phyloP scores from a whole-genome alignment of 2,329 filamentous ascomycete genomes.

The Cadophora luteo-olivacea region DNA sequence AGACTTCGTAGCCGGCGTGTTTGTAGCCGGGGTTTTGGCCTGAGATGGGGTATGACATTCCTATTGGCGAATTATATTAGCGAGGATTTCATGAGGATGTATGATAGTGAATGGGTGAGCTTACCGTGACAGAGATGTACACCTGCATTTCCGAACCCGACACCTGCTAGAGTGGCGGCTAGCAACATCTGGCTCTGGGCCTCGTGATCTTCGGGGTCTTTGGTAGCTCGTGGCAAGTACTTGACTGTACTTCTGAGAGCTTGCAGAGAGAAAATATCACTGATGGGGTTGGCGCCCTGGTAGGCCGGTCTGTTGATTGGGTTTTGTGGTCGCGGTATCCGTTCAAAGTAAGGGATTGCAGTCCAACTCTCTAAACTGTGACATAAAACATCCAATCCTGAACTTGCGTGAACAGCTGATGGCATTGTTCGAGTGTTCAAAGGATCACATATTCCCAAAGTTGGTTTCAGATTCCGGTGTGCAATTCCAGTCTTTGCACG shows the following conservation, averaged over 20 bases:
- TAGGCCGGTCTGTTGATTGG: conserved; percentile 92
- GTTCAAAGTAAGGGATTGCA: conserved; percentile 91
- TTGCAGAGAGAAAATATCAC: conserved; percentile 92
- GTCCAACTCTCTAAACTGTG: conserved; percentile 98
- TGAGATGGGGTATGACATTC: conserved; percentile 98
- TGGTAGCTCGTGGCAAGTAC: conserved; percentile 87
- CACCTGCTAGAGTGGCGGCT: conserved; percentile 90
- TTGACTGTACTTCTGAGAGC: conserved; percentile 85
- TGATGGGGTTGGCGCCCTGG: conserved; percentile 97
- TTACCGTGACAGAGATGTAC: conserved; percentile 80
- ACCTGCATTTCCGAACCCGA: conserved; percentile 96
- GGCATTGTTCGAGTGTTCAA: conserved; percentile 98
- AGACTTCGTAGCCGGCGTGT: conserved; percentile 84
- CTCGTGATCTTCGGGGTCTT: conserved; percentile 87
- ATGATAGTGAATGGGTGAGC: not conserved
- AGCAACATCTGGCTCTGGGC: conserved; percentile 96
- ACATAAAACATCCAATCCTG: conserved; percentile 93
- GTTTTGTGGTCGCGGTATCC: conserved; percentile 82
- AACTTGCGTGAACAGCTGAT: conserved; percentile 87
- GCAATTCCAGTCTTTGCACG: conserved; percentile 95
- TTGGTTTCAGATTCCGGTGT: conserved; percentile 94
- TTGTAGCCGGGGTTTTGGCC: conserved; percentile 92
- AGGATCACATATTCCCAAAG: conserved; percentile 83
- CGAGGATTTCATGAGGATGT: not conserved
- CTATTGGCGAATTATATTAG: conserved; percentile 44